A percentile compares a stretch with the other conserved stretches of the same genome.
phyloP scores from a whole-genome alignment of 495 filamentous ascomycete genomes.

The Tuber brumale region DNA sequence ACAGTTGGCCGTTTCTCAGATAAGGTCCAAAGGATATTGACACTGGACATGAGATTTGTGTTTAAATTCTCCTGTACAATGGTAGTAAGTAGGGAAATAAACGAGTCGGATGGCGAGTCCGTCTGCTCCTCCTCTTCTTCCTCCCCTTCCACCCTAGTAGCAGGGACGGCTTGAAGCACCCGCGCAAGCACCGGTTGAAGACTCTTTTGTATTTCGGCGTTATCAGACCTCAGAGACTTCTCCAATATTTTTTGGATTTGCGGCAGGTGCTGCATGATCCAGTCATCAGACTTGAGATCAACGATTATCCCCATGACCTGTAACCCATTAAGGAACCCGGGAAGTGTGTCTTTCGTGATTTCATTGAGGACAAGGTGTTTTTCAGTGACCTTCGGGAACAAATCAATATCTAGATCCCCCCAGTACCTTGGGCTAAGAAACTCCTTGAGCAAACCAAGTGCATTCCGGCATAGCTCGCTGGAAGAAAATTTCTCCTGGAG shows the following conservation, averaged over 20 bases:
- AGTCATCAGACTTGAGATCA: conserved; percentile 77
- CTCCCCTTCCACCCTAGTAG: conserved; percentile 84
- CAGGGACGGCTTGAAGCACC: conserved; percentile 83
- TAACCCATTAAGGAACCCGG: conserved; percentile 65
- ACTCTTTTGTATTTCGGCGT: conserved; percentile 85
- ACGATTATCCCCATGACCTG: conserved; percentile 84
- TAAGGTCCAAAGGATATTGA: conserved; percentile 87
- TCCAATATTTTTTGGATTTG: conserved; percentile 81
- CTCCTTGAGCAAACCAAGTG: conserved; percentile 71
- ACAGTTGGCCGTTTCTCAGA: conserved; percentile 74
- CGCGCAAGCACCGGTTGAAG: conserved; percentile 76
- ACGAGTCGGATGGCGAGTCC: conserved; percentile 60
- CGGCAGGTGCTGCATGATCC: conserved; percentile 69
- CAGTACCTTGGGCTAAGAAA: conserved; percentile 83
- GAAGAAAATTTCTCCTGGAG: conserved; percentile 71
- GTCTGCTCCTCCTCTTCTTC: conserved; percentile 60
- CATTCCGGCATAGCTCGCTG: conserved; percentile 79
- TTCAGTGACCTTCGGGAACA: conserved; percentile 85
- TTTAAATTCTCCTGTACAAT: conserved; percentile 77
- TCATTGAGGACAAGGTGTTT: conserved; percentile 41
- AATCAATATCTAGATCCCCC: conserved; percentile 84
- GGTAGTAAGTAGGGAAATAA: conserved; percentile 69
- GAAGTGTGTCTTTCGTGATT: conserved; percentile 30
- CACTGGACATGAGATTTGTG: conserved; percentile 70
- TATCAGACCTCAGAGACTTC: conserved; percentile 78